These are phyloP conservation scores for Articulospora tetracladia DNA, from an alignment of 495 filamentous ascomycete genomes.

Conservation along the genomic window DNA sequence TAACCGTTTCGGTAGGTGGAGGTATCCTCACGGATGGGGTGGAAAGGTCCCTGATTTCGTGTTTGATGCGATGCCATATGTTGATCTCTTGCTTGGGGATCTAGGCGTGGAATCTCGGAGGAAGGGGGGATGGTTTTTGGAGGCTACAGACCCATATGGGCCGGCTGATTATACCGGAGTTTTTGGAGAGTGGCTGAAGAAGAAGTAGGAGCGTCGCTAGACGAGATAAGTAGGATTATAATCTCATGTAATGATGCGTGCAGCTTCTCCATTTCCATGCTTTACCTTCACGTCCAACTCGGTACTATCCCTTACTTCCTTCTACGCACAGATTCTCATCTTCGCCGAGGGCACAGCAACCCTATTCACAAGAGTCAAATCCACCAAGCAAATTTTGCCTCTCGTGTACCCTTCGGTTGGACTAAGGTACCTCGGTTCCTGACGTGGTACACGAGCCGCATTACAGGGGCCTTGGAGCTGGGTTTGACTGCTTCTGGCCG, in stretches of 20 bases:
- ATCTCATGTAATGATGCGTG: neutral
- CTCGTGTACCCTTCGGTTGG: too few species aligned
- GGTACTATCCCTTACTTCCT: too few species aligned
- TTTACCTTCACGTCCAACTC: too few species aligned
- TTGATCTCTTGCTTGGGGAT: conserved; percentile 41
- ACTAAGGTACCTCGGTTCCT: too few species aligned
- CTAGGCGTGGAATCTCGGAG: neutral
- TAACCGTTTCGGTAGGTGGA: conserved; percentile 64
- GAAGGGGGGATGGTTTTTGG: conserved; percentile 23
- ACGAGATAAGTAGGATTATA: neutral
- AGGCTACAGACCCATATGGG: conserved; percentile 53
- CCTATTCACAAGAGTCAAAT: too few species aligned
- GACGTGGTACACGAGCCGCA: too few species aligned
- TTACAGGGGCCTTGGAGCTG: too few species aligned
- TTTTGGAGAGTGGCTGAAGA: conserved; percentile 1
- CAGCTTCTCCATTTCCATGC: too few species aligned
- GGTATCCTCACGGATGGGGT: conserved; percentile 64
- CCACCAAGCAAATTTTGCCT: too few species aligned
- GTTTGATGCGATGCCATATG: conserved; percentile 69
- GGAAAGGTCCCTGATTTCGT: conserved; percentile 64
- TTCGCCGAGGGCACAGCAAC: too few species aligned
- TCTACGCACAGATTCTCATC: too few species aligned
- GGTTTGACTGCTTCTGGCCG: too few species aligned
- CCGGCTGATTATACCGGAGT: conserved; percentile 50
- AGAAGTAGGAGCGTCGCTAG: neutral